A percentile compares a stretch with the other conserved stretches of the same genome.
Conservation (phyloP, 2,329 filamentous ascomycete species). For the Aspergillus uvarum region DNA sequence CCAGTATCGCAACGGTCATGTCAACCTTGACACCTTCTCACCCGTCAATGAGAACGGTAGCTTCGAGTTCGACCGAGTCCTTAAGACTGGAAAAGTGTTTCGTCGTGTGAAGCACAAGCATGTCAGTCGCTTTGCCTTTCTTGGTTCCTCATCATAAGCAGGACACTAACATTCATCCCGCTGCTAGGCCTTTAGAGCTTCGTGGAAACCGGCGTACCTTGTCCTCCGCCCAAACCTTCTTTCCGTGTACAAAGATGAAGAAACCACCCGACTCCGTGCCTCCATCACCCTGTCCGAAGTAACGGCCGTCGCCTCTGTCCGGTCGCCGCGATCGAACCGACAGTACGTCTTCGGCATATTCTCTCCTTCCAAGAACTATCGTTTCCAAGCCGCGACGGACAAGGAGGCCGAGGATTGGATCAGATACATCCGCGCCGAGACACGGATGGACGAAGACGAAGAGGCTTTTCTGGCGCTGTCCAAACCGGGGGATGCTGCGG, state of each 20-base stretch:
- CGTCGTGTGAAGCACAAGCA: conserved; percentile 94
- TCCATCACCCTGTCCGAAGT: conserved; percentile 87
- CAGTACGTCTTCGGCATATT: conserved; percentile 90
- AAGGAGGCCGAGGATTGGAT: conserved; percentile 86
- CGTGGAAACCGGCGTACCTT: conserved; percentile 86
- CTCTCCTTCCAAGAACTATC: conserved; percentile 85
- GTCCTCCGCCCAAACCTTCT: conserved; percentile 88
- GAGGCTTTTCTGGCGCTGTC: conserved; percentile 66
- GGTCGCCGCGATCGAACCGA: conserved; percentile 82
- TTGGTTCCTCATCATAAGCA: background rate
- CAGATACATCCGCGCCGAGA: conserved; percentile 72
- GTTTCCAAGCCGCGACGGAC: conserved; percentile 73
- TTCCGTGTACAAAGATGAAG: conserved; percentile 88
- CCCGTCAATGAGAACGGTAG: conserved; percentile 93
- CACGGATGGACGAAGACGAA: conserved; percentile 83
- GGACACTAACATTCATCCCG: conserved; percentile 12
- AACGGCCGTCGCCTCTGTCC: conserved; percentile 84
- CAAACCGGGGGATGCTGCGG: conserved; percentile 21
- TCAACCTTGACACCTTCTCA: conserved; percentile 67
- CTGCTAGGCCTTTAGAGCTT: conserved; percentile 54
- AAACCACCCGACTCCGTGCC: conserved; percentile 84
- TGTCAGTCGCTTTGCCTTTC: conserved; percentile 49
- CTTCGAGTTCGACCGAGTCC: conserved; percentile 91
- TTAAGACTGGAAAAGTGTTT: conserved; percentile 82
- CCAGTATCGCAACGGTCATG: conserved; percentile 45